Evolutionary conservation across 805 yeast species (phyloP), one percentile per base, ranked within the genome.

Genomic region (Saturnispora besseyi): DNA sequence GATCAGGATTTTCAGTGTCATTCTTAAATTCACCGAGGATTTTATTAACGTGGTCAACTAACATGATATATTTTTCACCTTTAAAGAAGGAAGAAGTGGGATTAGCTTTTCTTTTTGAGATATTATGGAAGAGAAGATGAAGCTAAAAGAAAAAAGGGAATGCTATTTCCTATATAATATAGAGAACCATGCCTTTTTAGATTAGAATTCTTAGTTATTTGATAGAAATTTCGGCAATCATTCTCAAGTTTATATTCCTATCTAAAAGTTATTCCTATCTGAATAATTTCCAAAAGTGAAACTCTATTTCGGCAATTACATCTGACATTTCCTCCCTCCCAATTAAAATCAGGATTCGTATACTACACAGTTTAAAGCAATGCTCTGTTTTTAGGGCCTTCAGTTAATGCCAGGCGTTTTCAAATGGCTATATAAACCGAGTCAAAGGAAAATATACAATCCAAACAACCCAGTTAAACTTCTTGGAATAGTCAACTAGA

Each of bases 1-100:
- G 28, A n/a, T 36, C 42, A 6, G 43, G 15, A 37, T 52, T 31
- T 36, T 46, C 45, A 1, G 55, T 50, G 21, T 43, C 37, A 28
- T 44, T 33, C 6, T n/a, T 24, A 18, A 42, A 32, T 5, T 34
- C 24, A 11, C n/a, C 29, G 2, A 40, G n/a, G 22, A 46, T 46
- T 3, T 32, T 40, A 11, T 18, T n/a, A 13, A 38, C 11, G 21
- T 24, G 21, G 7, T 46, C 49, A 37, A 38, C 44, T n/a, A 41
- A 31, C 49, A 46, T 36, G 15, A 12, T 40, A 4, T 15, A 26
- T 26, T 6, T 26, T 26, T 26, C 9, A 6, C 29, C 9, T 6
- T 26, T 5, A 6, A 8, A 26, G 9, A 26, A 6, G 29, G 9
- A 26, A 26, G 3, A 26, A 6, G 29, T 26, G 29, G 6, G 29